Evolutionary conservation across 148 eudicot genomes (phyloP).

Genomic region (Tetragonia tetragonoides): DNA sequence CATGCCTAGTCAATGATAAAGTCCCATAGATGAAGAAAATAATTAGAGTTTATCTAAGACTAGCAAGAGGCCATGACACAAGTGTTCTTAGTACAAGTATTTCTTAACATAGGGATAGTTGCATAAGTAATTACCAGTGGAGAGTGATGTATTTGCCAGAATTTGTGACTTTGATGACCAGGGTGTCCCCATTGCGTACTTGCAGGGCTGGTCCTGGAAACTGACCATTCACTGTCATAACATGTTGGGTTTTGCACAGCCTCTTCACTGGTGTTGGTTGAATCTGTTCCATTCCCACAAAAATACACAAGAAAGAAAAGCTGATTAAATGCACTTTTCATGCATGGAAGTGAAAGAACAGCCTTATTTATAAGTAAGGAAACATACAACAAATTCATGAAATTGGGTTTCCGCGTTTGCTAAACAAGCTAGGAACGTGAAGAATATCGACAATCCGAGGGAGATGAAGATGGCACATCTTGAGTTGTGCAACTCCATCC

Average conservation of each 20-base stretch:
- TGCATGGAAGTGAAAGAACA: constrained; percentile 7
- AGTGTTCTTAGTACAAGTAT: not conserved
- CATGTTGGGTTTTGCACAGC: constrained; percentile 59
- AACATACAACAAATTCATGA: constrained; percentile 62
- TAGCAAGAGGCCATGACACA: not conserved
- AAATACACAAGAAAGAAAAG: not conserved
- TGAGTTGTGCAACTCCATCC: constrained; percentile 38
- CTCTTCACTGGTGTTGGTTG: constrained; percentile 60
- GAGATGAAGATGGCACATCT: constrained; percentile 22
- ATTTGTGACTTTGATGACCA: constrained; percentile 62
- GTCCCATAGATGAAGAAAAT: not conserved
- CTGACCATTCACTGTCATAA: constrained; percentile 78
- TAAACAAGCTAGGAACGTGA: constrained; percentile 33
- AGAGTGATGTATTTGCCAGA: constrained; percentile 62
- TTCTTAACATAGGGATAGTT: not conserved
- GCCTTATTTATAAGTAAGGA: not conserved
- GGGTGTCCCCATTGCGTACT: constrained; percentile 66
- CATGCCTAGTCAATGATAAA: constrained; percentile 61
- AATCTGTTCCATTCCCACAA: constrained; percentile 42
- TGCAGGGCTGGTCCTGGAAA: constrained; percentile 82
- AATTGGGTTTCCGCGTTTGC: constrained; percentile 53
- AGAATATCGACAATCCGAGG: constrained; percentile 34
- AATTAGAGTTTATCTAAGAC: not conserved
- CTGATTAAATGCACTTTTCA: not conserved
- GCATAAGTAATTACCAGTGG: constrained; percentile 57